phyloP scores from a whole-genome alignment of 2,329 filamentous ascomycete species.

The Hypocrella siamensis region DNA sequence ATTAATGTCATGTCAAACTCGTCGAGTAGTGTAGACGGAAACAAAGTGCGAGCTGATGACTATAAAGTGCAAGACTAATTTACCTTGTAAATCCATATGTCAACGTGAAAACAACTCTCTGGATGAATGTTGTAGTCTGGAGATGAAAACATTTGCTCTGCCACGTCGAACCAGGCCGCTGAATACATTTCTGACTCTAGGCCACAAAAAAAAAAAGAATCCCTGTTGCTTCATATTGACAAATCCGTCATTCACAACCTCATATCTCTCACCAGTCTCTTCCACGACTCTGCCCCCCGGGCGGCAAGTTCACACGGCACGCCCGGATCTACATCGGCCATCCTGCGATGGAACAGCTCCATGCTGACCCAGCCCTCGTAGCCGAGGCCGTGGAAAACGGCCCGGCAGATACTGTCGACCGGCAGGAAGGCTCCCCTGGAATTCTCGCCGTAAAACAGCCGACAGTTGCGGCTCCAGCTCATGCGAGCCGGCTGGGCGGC shows the following conservation, averaged over 20 bases:
- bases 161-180: too few relatives aligned
- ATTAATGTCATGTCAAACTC: too few relatives aligned
- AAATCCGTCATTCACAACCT: background rate
- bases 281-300: constrained; percentile 2
- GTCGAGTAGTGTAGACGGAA: too few relatives aligned
- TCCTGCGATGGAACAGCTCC: constrained; percentile 40
- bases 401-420: constrained; percentile 39
- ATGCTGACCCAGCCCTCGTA: constrained; percentile 53
- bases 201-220: too few relatives aligned
- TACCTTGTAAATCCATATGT: too few relatives aligned
- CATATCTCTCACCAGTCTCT: constrained; percentile 1
- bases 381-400: constrained; percentile 44
- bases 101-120: too few relatives aligned
- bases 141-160: too few relatives aligned
- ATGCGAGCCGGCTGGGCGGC: constrained; percentile 31
- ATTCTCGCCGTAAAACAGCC: constrained; percentile 36
- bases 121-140: too few relatives aligned
- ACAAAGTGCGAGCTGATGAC: too few relatives aligned
- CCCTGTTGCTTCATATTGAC: background rate
- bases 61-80: too few relatives aligned
- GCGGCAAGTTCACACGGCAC: constrained; percentile 1
- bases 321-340: constrained; percentile 1
- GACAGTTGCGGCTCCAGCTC: constrained; percentile 59
- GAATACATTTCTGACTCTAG: too few relatives aligned
- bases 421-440: constrained; percentile 50